A percentile compares a stretch with the other conserved stretches of the same genome.
Conservation (phyloP, 352 stramenopile genomes). For the Pythium monospermum region DNA sequence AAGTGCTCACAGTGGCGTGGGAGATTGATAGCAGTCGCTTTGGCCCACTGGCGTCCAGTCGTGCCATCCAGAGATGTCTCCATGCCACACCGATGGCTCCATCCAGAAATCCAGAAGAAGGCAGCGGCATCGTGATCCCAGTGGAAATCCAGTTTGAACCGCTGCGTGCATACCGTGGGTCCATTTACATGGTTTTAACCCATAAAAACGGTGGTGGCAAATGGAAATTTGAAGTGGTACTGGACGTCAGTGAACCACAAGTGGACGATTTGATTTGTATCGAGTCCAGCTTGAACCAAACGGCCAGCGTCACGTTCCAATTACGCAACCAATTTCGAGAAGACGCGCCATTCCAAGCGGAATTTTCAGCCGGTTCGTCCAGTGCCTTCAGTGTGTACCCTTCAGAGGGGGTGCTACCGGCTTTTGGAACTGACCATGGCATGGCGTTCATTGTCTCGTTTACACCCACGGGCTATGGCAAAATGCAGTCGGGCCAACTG, state of each 20-base stretch:
- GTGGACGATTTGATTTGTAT: constrained; percentile 87
- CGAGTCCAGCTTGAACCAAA: constrained; percentile 83
- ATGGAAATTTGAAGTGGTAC: constrained; percentile 84
- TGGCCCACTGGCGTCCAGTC: constrained; percentile 34
- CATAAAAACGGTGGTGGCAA: constrained; percentile 72
- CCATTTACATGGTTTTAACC: constrained; percentile 68
- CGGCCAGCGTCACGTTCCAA: constrained; percentile 80
- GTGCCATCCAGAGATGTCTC: constrained; percentile 50
- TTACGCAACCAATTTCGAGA: constrained; percentile 86
- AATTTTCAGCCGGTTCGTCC: constrained; percentile 84
- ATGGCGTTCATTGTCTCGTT: constrained; percentile 87
- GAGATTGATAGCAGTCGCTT: constrained; percentile 61
- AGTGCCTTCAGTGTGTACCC: constrained; percentile 89
- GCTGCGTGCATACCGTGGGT: constrained; percentile 76
- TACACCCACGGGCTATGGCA: constrained; percentile 89
- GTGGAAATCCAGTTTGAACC: constrained; percentile 82
- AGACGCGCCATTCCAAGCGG: constrained; percentile 67
- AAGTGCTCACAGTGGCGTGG: constrained; percentile 55
- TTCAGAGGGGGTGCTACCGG: constrained; percentile 57
- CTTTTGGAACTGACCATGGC: constrained; percentile 67
- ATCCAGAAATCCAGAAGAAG: background rate
- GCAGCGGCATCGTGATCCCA: constrained; percentile 21
- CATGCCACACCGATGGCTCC: constrained; percentile 34
- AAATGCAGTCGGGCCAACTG: constrained; percentile 84
- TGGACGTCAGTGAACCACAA: constrained; percentile 76